Percentiles rank a stretch among this genome's conserved stretches.
These are phyloP conservation scores for Labyrinthula sp. DNA, from an alignment of 352 stramenopile species.

Conservation along the genomic window DNA sequence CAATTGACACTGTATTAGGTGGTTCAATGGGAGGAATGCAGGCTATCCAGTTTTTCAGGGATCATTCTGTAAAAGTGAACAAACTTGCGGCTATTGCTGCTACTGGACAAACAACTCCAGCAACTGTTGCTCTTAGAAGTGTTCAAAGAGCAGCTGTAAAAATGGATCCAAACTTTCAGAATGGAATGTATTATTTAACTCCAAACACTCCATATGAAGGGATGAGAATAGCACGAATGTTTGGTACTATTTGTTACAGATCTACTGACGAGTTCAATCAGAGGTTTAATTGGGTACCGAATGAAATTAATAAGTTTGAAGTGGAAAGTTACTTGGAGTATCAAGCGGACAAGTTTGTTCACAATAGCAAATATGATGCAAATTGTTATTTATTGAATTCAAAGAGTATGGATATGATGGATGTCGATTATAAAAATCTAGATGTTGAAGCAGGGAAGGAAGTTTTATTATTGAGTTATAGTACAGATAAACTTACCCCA, in stretches of 20 bases:
- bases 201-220: constrained; percentile 39
- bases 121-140: constrained; percentile 53
- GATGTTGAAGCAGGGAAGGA: constrained; percentile 43
- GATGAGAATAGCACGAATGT: constrained; percentile 55
- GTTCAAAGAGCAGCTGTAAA: constrained; percentile 57
- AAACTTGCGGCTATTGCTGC: constrained; percentile 51
- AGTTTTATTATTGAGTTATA: constrained; percentile 50
- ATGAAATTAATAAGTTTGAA: constrained; percentile 49
- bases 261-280: constrained; percentile 57
- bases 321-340: constrained; percentile 68
- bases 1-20: constrained; percentile 53
- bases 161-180: constrained; percentile 46
- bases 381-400: constrained; percentile 64
- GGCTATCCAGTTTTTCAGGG: constrained; percentile 54
- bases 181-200: constrained; percentile 44
- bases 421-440: constrained; percentile 41
- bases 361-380: constrained; percentile 44
- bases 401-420: constrained; percentile 58
- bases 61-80: constrained; percentile 50
- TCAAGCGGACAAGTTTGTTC: constrained; percentile 56
- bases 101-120: constrained; percentile 56
- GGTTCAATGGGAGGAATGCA: constrained; percentile 63
- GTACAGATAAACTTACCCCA: constrained; percentile 57
- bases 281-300: constrained; percentile 58
- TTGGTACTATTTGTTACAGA: constrained; percentile 64